A percentile compares a stretch with the other conserved stretches of the same genome.
Conservation (phyloP, 768 basidiomycete species). For the Boletellus sp. region DNA sequence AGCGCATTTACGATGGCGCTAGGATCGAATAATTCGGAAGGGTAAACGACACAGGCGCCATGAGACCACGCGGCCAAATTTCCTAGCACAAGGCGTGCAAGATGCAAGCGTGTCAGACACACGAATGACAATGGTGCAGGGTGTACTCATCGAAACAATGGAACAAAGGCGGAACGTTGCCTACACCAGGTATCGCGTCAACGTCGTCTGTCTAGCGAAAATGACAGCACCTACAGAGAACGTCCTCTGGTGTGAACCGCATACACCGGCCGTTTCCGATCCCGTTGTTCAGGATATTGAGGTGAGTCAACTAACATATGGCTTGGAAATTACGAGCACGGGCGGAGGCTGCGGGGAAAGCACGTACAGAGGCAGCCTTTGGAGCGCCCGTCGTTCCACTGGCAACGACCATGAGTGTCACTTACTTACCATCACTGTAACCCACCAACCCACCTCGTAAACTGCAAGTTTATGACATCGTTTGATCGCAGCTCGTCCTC, state of each 20-base stretch:
- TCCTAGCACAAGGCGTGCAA: conserved; percentile 71
- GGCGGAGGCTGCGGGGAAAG: neutral
- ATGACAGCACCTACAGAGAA: conserved; percentile 52
- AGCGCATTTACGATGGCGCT: conserved; percentile 66
- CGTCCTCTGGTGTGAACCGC: conserved; percentile 59
- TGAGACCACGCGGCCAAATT: conserved; percentile 78
- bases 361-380: conserved; percentile 75
- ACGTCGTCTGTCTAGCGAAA: neutral
- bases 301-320: conserved; percentile 60
- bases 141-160: conserved; percentile 83
- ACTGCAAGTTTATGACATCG: conserved; percentile 80
- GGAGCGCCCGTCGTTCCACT: conserved; percentile 81
- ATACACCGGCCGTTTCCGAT: conserved; percentile 69
- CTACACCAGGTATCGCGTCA: conserved; percentile 33
- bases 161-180: conserved; percentile 81
- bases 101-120: conserved; percentile 11
- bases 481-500: conserved; percentile 45
- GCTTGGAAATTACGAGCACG: neutral
- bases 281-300: conserved; percentile 75
- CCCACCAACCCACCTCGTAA: conserved; percentile 58
- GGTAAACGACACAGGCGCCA: conserved; percentile 71
- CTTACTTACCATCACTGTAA: neutral
- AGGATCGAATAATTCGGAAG: conserved; percentile 63
- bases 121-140: neutral
- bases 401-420: neutral